Evolutionary conservation across 306 rosid genomes (phyloP), one percentile per base, ranked within the genome.

Genomic region (Coriaria nepalensis): DNA sequence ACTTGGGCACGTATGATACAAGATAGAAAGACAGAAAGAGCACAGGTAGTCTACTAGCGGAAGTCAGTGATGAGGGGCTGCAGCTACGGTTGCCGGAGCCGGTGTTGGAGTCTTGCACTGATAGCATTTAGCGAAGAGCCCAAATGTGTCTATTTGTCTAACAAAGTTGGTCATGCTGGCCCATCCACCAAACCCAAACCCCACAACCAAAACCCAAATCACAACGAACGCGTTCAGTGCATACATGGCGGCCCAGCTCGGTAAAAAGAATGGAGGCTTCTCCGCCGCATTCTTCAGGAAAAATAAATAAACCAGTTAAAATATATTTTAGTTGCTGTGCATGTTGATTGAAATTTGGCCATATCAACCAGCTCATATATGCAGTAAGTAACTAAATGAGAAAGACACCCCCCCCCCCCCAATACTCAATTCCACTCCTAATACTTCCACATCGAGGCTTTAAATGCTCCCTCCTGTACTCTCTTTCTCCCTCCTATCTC

Each of bases 111-210:
- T n/a, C 45, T 92, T 75, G 86, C 98, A 92, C 46, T 92, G 98
- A 63, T 92, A 92, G 85, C 98, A 88, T 68, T 81, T 88, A 10
- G 97, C 95, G 46, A 88, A 88, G 33, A 88, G 86, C 55, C 97
- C 97, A 57, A 92, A 92, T 8, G 87, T 60, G 73, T 85, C 77
- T 33, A 92, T 76, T 69, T 92, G 98, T 51, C 29, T 65, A 2
- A 92, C 66, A 37, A 92, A 81, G 68, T 92, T 92, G 55, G 93
- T 62, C 76, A 92, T 9, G 60, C 98, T 92, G 47, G 98, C 98
- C 94, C 94, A 92, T 69, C 98, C 98, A 40, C 98, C 98, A 41
- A 92, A 85, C 67, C 96, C 98, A 43, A 92, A 92, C 32, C 98
- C 98, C 14, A 92, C 69, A 54, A 85, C 83, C 2, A 79, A 35